A percentile compares a stretch with the other conserved stretches of the same genome.
Conservation (phyloP, 2,329 filamentous ascomycete species). For the Trichoderma sp. region DNA sequence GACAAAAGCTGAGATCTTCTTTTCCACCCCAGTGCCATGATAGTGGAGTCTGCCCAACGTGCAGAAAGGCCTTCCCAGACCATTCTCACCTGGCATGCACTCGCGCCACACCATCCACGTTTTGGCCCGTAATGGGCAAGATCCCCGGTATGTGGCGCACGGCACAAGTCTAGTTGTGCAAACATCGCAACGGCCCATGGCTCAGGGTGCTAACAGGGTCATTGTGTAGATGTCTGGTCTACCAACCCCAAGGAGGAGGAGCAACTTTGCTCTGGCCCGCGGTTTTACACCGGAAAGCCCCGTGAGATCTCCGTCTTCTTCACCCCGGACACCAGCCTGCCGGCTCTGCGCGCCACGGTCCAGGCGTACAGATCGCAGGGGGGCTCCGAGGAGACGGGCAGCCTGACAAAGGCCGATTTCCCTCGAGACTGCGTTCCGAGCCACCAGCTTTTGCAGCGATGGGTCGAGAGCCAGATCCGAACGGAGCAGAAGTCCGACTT, state of each 20-base stretch:
- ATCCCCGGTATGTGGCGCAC: conserved; percentile 42
- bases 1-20: conserved; percentile 36
- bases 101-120: conserved; percentile 43
- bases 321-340: conserved; percentile 42
- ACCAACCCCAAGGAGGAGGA: conserved; percentile 41
- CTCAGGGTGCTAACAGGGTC: conserved; percentile 32
- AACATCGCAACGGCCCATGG: not conserved
- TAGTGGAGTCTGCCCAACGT: conserved; percentile 47
- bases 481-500: conserved; percentile 41
- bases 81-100: conserved; percentile 47
- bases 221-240: conserved; percentile 44
- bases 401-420: conserved; percentile 43
- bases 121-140: conserved; percentile 45
- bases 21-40: conserved; percentile 42
- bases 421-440: conserved; percentile 44
- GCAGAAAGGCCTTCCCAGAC: conserved; percentile 46
- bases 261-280: conserved; percentile 40
- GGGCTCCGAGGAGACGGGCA: conserved; percentile 37
- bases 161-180: conserved; percentile 21
- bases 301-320: conserved; percentile 44
- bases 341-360: conserved; percentile 45
- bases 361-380: conserved; percentile 44
- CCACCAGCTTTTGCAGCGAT: conserved; percentile 41
- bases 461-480: conserved; percentile 45
- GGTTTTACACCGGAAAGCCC: conserved; percentile 44